Evolutionary conservation across 129 eudicot genomes (phyloP), one percentile per base, ranked within the genome.

Genomic region (Centrapalus pauciflorus): DNA sequence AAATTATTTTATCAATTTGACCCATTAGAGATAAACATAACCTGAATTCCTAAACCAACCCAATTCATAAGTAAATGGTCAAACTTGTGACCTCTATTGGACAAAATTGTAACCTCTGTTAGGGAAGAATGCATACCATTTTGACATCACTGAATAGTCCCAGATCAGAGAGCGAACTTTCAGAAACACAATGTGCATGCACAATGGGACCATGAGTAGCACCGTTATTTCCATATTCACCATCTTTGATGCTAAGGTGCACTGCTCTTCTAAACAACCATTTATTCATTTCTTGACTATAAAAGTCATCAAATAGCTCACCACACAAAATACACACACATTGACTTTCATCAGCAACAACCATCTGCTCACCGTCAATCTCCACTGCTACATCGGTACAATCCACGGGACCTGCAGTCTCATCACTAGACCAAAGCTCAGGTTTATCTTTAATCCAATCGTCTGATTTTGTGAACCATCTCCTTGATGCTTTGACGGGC

Each of bases 221-320:
- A 57, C 70, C 49, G 5, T 30, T 17, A 79, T 35, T 40, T 61
- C 82, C 88, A 30, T 10, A 5, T 23, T 72, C 30, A 23, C 65
- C 67, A 37, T 78, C 79, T 59, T 66, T 49, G 38, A 27, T 27
- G 64, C 60, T 50, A 50, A 85, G 73, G 75, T 81, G 71, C 64
- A 85, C 80, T 71, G 89, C 95, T 52, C 79, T 90, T 76, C 70
- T 81, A 67, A 91, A 91, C 98, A 88, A 83, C 98, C 98, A 91
- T 37, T 74, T 79, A 34, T 82, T 86, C 66, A 49, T 69, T 62
- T 83, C 85, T 68, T 51, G 75, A 43, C 78, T 34, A 57, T 85
- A 91, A 66, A 78, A 85, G 58, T 92, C 98, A 66, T 88, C 95
- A 70, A 92, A 92, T 66, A 92, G 56, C 78, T 92, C 96, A 33